These are phyloP conservation scores for Wickerhamomyces bovis DNA, from an alignment of 805 yeast species.

Conservation along the genomic window DNA sequence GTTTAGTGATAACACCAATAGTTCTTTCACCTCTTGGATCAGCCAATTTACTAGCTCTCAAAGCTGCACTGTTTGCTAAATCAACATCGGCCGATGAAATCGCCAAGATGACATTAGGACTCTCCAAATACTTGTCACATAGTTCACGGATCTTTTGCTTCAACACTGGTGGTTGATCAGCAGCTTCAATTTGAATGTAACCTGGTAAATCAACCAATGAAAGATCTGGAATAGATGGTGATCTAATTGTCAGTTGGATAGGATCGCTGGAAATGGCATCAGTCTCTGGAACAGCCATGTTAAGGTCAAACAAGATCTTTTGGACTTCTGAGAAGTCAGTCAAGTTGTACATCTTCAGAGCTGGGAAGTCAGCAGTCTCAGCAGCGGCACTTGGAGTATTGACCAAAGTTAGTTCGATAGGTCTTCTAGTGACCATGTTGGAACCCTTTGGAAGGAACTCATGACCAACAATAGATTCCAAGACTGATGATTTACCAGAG, in stretches of 20 bases:
- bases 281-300: constrained; percentile 82
- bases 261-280: constrained; percentile 93
- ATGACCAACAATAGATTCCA: constrained; percentile 96
- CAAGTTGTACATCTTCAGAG: constrained; percentile 71
- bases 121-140: constrained; percentile 80
- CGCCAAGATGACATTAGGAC: constrained; percentile 92
- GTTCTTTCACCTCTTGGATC: constrained; percentile 96
- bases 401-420: constrained; percentile 88
- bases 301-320: constrained; percentile 76
- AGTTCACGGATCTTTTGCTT: constrained; percentile 72
- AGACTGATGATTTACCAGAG: constrained; percentile 93
- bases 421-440: constrained; percentile 97
- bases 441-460: constrained; percentile 96
- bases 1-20: constrained; percentile 90
- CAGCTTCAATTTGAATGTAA: constrained; percentile 93
- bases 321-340: constrained; percentile 89
- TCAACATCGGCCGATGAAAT: constrained; percentile 98
- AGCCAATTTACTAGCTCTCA: constrained; percentile 79
- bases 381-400: constrained; percentile 79
- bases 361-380: constrained; percentile 91
- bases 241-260: constrained; percentile 82
- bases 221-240: constrained; percentile 87
- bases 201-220: constrained; percentile 96
- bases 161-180: constrained; percentile 86
- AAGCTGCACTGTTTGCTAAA: constrained; percentile 91